Evolutionary conservation across 2,329 filamentous ascomycete genomes (phyloP), one percentile per base, ranked within the genome.

Genomic region (Diaporthe longicolla): DNA sequence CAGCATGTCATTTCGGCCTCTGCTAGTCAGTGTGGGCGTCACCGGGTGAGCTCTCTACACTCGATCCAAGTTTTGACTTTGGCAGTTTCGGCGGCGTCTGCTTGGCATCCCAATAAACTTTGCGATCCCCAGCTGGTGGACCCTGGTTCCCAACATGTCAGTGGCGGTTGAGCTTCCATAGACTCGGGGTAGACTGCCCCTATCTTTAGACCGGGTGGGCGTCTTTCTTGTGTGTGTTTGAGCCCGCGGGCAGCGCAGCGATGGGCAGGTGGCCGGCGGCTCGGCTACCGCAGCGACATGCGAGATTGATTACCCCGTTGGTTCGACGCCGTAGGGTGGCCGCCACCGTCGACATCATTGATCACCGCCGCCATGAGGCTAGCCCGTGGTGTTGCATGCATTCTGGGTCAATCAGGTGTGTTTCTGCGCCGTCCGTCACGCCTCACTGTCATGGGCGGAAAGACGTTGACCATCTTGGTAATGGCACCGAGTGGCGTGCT

Each of bases 331-430:
- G 43, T 65, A 19, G 40, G 19, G 17, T 48, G 17, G 40, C 26
- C 59, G 40, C 58, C 40, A n/a, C 24, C 59, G 15, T 65, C 59
- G 26, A 50, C 48, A 29, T 40, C 48, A 35, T 32, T 17, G 24
- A 43, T 7, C 7, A 66, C 15, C 8, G 32, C 13, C 63, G 29
- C 43, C 40, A 19, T 21, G 29, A 40, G 35, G 32, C 35, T 43
- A 37, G 37, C 37, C n/a, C 10, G 52, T 45, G 52, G 55, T 45
- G 45, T 59, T 57, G 52, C 68, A 61, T 59, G 32, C 75, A 77
- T 75, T 76, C 74, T 59, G 70, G 72, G 72, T 74, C 37, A 79
- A 68, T 57, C 68, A 68, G 58, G 71, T 70, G 59, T 75, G 72
- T 63, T 74, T 71, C 77, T 68, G 48, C 45, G 13, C 45, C 63